Conservation (phyloP, 2,329 filamentous ascomycete species). For the Arthrobotrys megalospora region DNA sequence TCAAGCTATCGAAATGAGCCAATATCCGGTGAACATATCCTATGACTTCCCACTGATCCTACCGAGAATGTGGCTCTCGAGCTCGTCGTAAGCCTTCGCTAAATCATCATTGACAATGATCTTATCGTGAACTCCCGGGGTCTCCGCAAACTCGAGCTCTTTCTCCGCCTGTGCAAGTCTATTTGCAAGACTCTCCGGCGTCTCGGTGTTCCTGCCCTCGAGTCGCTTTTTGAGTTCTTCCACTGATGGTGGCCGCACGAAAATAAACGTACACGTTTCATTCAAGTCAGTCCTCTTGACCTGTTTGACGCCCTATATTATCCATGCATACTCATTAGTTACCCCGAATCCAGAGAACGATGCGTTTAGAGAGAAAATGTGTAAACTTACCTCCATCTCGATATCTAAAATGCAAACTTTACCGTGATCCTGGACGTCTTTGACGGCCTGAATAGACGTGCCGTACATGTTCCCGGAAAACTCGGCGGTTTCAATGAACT, state of each 20-base stretch:
- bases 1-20: neutral
- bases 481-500: conserved; percentile 87
- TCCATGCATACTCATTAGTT: conserved; percentile 66
- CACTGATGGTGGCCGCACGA: conserved; percentile 84
- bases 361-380: neutral
- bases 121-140: conserved; percentile 77
- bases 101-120: conserved; percentile 78
- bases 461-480: conserved; percentile 92
- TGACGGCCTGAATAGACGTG: conserved; percentile 83
- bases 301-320: conserved; percentile 82
- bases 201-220: conserved; percentile 82
- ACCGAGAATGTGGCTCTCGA: conserved; percentile 70
- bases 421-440: conserved; percentile 74
- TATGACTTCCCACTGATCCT: neutral
- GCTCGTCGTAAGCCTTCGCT: conserved; percentile 72
- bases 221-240: conserved; percentile 82
- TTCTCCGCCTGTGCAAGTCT: conserved; percentile 79
- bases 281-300: conserved; percentile 82
- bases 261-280: conserved; percentile 79
- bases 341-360: neutral
- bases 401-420: conserved; percentile 90
- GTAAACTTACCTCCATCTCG: conserved; percentile 82
- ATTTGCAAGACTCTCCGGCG: conserved; percentile 79
- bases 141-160: conserved; percentile 81
- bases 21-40: neutral